Percentiles rank a stretch among this genome's conserved stretches.
These are phyloP conservation scores for Nitzschia putrida DNA, from an alignment of 108 stramenopile species.

Conservation along the genomic window DNA sequence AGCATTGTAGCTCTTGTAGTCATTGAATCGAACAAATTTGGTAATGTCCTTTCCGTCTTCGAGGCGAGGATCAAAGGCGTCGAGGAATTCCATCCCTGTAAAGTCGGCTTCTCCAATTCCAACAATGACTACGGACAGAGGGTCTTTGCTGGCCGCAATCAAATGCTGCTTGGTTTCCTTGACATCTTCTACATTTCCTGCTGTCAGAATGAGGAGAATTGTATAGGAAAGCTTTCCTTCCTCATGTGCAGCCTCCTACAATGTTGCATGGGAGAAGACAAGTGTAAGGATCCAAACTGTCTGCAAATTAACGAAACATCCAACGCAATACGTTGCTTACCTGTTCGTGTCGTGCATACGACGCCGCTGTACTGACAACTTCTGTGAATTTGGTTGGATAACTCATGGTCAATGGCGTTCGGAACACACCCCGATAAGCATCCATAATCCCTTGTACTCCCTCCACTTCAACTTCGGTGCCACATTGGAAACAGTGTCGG, in stretches of 20 bases:
- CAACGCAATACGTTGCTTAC: conserved; percentile 11
- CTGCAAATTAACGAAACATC: background rate
- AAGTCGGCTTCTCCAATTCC: conserved; percentile 88
- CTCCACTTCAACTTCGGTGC: conserved; percentile 62
- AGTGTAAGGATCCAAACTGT: conserved; percentile 25
- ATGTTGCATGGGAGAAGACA: background rate
- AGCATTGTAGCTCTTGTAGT: conserved; percentile 56
- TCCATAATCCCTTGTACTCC: conserved; percentile 90
- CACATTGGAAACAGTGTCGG: conserved; percentile 83
- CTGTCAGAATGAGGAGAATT: conserved; percentile 90
- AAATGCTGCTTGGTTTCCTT: conserved; percentile 73
- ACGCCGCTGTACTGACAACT: conserved; percentile 75
- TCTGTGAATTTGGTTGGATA: conserved; percentile 89
- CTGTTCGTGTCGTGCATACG: conserved; percentile 62
- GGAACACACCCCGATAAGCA: conserved; percentile 74
- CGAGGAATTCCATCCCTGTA: conserved; percentile 68
- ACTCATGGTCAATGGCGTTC: conserved; percentile 75
- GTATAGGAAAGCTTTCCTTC: conserved; percentile 71
- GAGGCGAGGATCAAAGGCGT: conserved; percentile 49
- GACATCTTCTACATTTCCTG: conserved; percentile 86
- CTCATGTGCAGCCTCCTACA: conserved; percentile 49
- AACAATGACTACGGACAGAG: conserved; percentile 86
- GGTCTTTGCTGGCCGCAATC: conserved; percentile 65
- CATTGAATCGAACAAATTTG: conserved; percentile 61
- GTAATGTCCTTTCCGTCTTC: conserved; percentile 57